Evolutionary conservation across 108 stramenopile species (phyloP), one percentile per base, ranked within the genome.

Genomic region (Bacterosira constricta): DNA sequence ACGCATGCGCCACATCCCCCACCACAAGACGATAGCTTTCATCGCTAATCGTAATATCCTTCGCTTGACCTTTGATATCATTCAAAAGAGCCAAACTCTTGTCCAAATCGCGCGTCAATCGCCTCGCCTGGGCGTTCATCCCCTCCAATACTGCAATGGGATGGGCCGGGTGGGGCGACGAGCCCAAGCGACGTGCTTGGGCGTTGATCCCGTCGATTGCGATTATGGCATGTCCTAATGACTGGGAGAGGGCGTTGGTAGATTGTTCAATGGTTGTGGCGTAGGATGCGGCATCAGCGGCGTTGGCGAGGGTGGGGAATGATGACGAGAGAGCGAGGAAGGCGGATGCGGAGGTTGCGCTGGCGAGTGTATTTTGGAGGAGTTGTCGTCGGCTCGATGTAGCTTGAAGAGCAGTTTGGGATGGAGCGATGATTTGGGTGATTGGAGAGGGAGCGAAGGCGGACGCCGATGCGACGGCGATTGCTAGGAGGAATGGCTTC

Each of bases 81-180:
- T 70, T 42, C 54, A 70, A 53, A 11, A 71, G 20, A 4, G 23
- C 56, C 6, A 52, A 36, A 52, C 69, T 63, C 3, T 12, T 6
- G 53, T 49, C 50, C 5, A 78, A 21, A 51, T 78, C 77, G 13
- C 31, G 18, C 3, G 38, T 39, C 7, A 78, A 50, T 12, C 77
- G 62, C n/a, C 54, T 41, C 0, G 77, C 69, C 20, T 78, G 69
- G 17, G 53, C 46, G 38, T 65, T 64, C 69, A 78, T 78, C 37
- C 77, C 77, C 20, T 78, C 77, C 44, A 77, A 53, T 30, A 77
- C 76, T 5, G 76, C 68, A 17, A 77, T 31, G 34, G 52, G 50
- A 17, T 77, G 76, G 39, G 46, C 52, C 12, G 68, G 53, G 54
- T 34, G 15, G 31, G 76, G 41, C 5, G 54, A 64, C 4, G 76